A percentile compares a stretch with the other conserved stretches of the same genome.
phyloP scores from a whole-genome alignment of 345 rosid genomes.

The Rhizophora apiculata region DNA sequence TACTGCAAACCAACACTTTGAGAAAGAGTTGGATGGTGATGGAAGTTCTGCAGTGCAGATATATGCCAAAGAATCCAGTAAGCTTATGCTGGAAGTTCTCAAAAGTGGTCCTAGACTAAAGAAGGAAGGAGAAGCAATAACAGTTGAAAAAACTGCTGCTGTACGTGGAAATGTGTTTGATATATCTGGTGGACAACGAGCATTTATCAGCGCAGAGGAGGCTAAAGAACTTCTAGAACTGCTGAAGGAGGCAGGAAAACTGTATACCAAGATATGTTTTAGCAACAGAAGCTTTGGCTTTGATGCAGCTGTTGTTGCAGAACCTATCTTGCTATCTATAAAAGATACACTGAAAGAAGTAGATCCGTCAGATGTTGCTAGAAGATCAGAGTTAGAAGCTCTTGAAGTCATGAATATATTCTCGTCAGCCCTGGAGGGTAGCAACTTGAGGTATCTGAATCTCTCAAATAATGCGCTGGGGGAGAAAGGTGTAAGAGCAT shows the following conservation, averaged over 20 bases:
- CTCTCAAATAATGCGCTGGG: slow-evolving; percentile 91
- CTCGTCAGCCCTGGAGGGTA: slow-evolving; percentile 68
- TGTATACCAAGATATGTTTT: slow-evolving; percentile 77
- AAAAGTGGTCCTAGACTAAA: slow-evolving; percentile 55
- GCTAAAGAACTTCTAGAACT: slow-evolving; percentile 74
- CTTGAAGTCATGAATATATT: slow-evolving; percentile 82
- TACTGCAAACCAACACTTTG: slow-evolving; percentile 65
- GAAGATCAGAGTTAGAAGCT: slow-evolving; percentile 86
- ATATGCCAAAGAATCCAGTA: slow-evolving; percentile 90
- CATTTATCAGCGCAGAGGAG: slow-evolving; percentile 75
- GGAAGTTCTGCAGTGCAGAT: slow-evolving; percentile 93
- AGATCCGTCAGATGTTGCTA: slow-evolving; percentile 88
- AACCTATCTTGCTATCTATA: slow-evolving; percentile 63
- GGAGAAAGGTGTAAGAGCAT: slow-evolving; percentile 89
- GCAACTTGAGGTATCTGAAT: slow-evolving; percentile 61
- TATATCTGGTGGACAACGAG: slow-evolving; percentile 67
- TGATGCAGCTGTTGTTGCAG: slow-evolving; percentile 76
- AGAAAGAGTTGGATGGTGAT: slow-evolving; percentile 90
- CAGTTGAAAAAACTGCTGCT: slow-evolving; percentile 24
- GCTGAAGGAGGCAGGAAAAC: slow-evolving; percentile 60
- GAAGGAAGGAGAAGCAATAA: slow-evolving; percentile 31
- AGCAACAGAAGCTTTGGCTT: slow-evolving; percentile 87
- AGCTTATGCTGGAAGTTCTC: slow-evolving; percentile 75
- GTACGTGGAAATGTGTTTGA: slow-evolving; percentile 52
- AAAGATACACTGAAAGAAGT: slow-evolving; percentile 70